Percentiles rank a stretch among this genome's conserved stretches.
Evolutionary conservation across 2,329 filamentous ascomycete genomes (phyloP).

Genomic region (Xylaria sp.): DNA sequence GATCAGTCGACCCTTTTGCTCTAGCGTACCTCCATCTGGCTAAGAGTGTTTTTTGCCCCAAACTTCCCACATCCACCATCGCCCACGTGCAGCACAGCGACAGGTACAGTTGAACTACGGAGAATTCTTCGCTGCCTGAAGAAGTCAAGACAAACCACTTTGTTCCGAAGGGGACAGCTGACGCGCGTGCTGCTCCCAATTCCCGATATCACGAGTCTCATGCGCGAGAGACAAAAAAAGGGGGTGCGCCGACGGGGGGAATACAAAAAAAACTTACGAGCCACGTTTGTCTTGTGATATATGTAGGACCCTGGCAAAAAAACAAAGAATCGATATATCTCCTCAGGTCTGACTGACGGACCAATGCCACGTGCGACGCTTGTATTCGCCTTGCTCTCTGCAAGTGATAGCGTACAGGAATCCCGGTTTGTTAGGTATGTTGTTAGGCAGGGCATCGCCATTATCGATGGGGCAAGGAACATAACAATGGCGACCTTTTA

Average conservation of each 20-base stretch:
- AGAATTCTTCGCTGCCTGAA: not conserved
- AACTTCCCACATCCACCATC: not conserved
- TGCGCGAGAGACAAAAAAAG: not conserved
- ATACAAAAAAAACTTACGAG: not conserved
- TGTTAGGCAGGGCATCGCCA: not conserved
- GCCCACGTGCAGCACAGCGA: not conserved
- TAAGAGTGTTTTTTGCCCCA: not conserved
- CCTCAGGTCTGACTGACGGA: not conserved
- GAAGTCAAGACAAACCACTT: no score
- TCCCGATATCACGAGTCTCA: not conserved
- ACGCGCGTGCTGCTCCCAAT: no score
- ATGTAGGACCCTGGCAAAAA: not conserved
- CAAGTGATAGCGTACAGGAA: not conserved
- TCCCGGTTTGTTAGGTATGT: not conserved
- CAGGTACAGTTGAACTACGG: not conserved
- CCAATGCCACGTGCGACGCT: not conserved
- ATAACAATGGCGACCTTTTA: not conserved
- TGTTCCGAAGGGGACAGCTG: no score
- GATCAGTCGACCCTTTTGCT: not conserved
- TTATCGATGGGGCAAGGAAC: not conserved
- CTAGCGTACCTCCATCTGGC: not conserved
- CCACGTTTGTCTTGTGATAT: not conserved
- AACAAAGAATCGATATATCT: no score
- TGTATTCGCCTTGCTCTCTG: not conserved
- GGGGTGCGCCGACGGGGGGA: not conserved